phyloP scores from a whole-genome alignment of 2,329 filamentous ascomycete genomes.

The Huntiella moniliformis region DNA sequence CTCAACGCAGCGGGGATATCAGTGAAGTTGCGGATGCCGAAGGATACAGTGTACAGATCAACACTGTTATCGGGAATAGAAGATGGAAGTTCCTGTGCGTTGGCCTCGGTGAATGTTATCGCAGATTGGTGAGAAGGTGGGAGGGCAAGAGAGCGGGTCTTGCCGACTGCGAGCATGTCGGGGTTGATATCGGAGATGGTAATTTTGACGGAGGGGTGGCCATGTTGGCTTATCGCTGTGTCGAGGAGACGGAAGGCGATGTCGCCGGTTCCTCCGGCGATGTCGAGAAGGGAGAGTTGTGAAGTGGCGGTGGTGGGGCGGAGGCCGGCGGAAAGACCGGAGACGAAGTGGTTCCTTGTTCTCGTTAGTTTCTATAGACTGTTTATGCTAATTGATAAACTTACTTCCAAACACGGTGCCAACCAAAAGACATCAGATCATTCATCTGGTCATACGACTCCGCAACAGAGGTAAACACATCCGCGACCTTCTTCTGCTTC shows the following conservation, averaged over 20 bases:
- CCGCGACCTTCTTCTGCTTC: slow-evolving; percentile 55
- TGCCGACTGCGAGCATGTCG: slow-evolving; percentile 79
- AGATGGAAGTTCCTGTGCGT: slow-evolving; percentile 56
- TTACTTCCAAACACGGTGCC: slow-evolving; percentile 85
- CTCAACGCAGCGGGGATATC: slow-evolving; percentile 66
- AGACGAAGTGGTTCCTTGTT: slow-evolving; percentile 69
- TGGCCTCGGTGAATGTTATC: slow-evolving; percentile 70
- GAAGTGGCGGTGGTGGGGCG: slow-evolving; percentile 25
- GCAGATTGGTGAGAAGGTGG: slow-evolving; percentile 32
- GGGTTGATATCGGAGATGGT: slow-evolving; percentile 94
- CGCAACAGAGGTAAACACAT: slow-evolving; percentile 88
- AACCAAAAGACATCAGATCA: slow-evolving; percentile 94
- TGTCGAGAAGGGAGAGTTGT: slow-evolving; percentile 67
- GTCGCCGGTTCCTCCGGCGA: slow-evolving; percentile 91
- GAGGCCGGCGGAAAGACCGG: slow-evolving; percentile 68
- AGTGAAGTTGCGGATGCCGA: slow-evolving; percentile 94
- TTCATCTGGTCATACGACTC: slow-evolving; percentile 96
- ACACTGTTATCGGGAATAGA: slow-evolving; percentile 50
- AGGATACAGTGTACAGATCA: slow-evolving; percentile 92
- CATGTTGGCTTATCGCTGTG: slow-evolving; percentile 65
- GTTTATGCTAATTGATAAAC: slow-evolving; percentile 14
- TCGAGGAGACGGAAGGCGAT: slow-evolving; percentile 93
- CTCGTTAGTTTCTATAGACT: background rate
- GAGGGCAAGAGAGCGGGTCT: slow-evolving; percentile 47
- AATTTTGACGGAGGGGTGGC: slow-evolving; percentile 56